These are phyloP conservation scores for Aspergillus leporis DNA, from an alignment of 495 filamentous ascomycete genomes.

Conservation along the genomic window DNA sequence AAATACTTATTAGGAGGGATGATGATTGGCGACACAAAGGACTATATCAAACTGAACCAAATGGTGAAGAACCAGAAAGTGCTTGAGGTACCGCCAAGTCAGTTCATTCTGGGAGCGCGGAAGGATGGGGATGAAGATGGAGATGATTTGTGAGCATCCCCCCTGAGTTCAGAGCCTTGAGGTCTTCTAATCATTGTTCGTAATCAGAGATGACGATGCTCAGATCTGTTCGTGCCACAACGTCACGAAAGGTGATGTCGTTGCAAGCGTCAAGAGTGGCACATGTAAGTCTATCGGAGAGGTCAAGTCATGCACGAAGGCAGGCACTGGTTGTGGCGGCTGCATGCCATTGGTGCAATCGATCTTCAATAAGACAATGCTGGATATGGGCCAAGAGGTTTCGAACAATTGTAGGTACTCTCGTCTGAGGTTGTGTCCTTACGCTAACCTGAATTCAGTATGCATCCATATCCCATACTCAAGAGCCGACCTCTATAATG, in stretches of 20 bases:
- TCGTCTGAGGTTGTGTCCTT: not conserved
- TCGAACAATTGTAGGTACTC: conserved; percentile 66
- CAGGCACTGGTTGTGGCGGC: conserved; percentile 90
- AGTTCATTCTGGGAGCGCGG: conserved; percentile 85
- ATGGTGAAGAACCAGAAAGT: conserved; percentile 87
- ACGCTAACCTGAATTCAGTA: conserved; percentile 38
- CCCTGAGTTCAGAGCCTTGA: not conserved
- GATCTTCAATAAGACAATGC: conserved; percentile 94
- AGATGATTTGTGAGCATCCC: conserved; percentile 59
- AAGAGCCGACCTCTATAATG: conserved; percentile 87
- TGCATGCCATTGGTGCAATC: conserved; percentile 91
- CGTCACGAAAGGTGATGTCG: conserved; percentile 85
- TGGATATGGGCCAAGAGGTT: conserved; percentile 85
- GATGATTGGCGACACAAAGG: conserved; percentile 96
- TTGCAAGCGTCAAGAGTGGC: conserved; percentile 72
- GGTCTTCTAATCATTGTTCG: conserved; percentile 30
- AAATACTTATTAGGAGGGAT: conserved; percentile 93
- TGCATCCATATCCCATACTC: conserved; percentile 88
- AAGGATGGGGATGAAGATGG: conserved; percentile 72
- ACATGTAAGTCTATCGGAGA: conserved; percentile 83
- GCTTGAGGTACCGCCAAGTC: conserved; percentile 78
- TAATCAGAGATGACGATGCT: conserved; percentile 69
- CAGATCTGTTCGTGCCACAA: conserved; percentile 98
- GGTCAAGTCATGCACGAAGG: conserved; percentile 92
- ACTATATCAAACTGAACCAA: conserved; percentile 93